Evolutionary conservation across 371 early-diverging fungal genomes (phyloP).

Genomic region (Mucor velutinosus): DNA sequence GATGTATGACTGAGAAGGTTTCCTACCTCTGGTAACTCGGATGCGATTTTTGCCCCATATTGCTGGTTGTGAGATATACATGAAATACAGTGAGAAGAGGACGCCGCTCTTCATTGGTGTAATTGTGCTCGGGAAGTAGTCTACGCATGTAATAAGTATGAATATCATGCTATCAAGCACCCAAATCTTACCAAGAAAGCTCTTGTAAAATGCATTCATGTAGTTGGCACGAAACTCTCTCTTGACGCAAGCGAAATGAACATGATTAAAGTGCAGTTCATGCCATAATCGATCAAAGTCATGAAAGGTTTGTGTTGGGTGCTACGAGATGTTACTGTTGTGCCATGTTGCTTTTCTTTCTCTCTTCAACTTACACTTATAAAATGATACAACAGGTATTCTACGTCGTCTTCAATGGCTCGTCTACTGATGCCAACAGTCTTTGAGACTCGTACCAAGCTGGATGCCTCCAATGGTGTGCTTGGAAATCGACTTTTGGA

Average conservation of each 20-base stretch:
- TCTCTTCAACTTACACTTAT: constrained; percentile 11
- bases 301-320: constrained; percentile 10
- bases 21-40: constrained; percentile 23
- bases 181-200: constrained; percentile 9
- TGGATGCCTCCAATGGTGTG: constrained; percentile 4
- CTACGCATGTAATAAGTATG: neutral
- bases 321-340: neutral
- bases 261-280: constrained; percentile 19
- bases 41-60: constrained; percentile 25
- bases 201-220: constrained; percentile 16
- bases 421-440: constrained; percentile 12
- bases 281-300: constrained; percentile 24
- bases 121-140: constrained; percentile 7
- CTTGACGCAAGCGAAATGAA: constrained; percentile 28
- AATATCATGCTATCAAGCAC: neutral
- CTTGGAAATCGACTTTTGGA: constrained; percentile 10
- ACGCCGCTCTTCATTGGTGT: neutral
- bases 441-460: constrained; percentile 13
- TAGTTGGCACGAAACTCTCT: constrained; percentile 9
- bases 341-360: neutral
- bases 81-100: constrained; percentile 21
- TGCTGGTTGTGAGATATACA: constrained; percentile 24
- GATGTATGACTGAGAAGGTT: neutral
- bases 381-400: constrained; percentile 18
- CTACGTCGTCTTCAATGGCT: constrained; percentile 26